Evolutionary conservation across 345 rosid species (phyloP).

Genomic region (Camelina laxa): DNA sequence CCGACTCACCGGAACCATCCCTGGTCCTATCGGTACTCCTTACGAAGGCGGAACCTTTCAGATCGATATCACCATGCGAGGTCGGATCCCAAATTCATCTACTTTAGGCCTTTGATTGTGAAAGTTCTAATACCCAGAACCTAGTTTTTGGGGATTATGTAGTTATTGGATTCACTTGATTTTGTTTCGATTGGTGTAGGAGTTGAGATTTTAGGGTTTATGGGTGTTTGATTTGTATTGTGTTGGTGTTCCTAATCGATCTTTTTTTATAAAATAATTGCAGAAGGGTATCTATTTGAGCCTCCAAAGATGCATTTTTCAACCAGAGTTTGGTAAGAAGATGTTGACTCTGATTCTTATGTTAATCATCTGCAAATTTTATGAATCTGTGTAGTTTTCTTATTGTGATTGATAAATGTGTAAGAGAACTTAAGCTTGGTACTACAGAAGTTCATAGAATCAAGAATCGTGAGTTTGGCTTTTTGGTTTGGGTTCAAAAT

Average conservation of each 20-base stretch:
- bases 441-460: neutral
- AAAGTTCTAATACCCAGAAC: neutral
- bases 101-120: too few species aligned
- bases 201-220: conserved; percentile 12
- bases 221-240: neutral
- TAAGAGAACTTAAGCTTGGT: neutral
- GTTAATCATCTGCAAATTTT: too few species aligned
- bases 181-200: conserved; percentile 24
- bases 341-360: conserved; percentile 22
- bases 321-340: conserved; percentile 90
- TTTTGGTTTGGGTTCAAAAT: conserved; percentile 23
- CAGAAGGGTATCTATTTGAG: conserved; percentile 99
- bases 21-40: too few species aligned
- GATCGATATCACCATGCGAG: too few species aligned
- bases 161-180: conserved; percentile 4
- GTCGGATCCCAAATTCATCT: too few species aligned
- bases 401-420: conserved; percentile 6
- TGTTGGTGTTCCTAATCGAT: neutral
- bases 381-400: too few species aligned
- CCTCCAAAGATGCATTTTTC: conserved; percentile 99
- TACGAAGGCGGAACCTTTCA: too few species aligned
- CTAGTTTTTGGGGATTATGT: conserved; percentile 2
- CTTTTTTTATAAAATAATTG: conserved; percentile 37
- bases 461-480: neutral
- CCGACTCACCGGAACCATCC: too few species aligned